These are phyloP conservation scores for Saussurea involucrata DNA, from an alignment of 129 eudicot genomes.

Conservation along the genomic window DNA sequence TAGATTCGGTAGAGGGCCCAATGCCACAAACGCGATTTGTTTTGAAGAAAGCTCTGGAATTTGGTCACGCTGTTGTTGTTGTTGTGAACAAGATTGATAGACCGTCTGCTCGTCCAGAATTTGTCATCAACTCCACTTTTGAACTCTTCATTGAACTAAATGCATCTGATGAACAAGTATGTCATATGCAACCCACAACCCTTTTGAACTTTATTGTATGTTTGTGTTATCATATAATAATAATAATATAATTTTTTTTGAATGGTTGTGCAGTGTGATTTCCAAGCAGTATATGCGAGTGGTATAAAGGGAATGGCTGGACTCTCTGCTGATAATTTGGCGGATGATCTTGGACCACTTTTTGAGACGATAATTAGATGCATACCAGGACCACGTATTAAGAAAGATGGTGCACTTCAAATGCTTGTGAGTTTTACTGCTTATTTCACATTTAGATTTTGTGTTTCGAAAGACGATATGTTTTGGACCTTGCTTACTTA, in stretches of 20 bases:
- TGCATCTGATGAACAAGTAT: constrained; percentile 98
- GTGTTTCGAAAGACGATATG: too few relatives aligned
- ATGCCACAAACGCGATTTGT: constrained; percentile 99
- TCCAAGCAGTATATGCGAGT: constrained; percentile 96
- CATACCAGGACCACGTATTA: constrained; percentile 92
- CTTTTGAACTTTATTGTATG: too few relatives aligned
- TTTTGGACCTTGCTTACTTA: background rate
- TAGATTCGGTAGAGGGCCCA: constrained; percentile 99
- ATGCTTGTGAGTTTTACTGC: constrained; percentile 76
- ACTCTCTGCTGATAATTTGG: constrained; percentile 80
- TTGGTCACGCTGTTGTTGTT: constrained; percentile 95
- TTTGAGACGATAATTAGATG: constrained; percentile 83
- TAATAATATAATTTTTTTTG: too few relatives aligned
- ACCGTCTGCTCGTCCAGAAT: constrained; percentile 97
- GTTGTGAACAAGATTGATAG: constrained; percentile 93
- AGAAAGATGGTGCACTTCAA: constrained; percentile 90
- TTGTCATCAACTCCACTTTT: constrained; percentile 89
- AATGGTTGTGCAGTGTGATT: constrained; percentile 72
- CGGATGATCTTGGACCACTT: constrained; percentile 93
- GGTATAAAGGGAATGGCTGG: constrained; percentile 94
- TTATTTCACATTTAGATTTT: too few relatives aligned
- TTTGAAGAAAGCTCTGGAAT: constrained; percentile 94
- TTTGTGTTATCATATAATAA: background rate
- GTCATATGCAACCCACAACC: background rate
- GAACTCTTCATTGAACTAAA: constrained; percentile 97